phyloP scores from a whole-genome alignment of 1,284 basidiomycete species.

The Thecaphora thlaspeos region DNA sequence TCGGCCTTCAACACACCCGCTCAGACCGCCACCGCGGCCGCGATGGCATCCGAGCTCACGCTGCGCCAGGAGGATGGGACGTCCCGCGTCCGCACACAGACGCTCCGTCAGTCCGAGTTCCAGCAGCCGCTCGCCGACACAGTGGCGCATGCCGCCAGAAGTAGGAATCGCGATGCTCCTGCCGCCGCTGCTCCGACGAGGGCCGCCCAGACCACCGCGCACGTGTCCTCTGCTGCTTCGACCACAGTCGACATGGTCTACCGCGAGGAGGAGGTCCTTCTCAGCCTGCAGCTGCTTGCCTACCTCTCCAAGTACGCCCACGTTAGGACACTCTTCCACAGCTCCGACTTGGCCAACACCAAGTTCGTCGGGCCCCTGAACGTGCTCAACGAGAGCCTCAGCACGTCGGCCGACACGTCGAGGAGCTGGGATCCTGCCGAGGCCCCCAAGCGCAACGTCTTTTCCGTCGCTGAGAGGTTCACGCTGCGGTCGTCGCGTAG shows the following conservation, averaged over 20 bases:
- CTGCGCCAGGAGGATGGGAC: too few species aligned
- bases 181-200: conserved; percentile 3
- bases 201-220: conserved; percentile 7
- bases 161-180: too few species aligned
- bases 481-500: conserved; percentile 85
- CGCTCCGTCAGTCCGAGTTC: too few species aligned
- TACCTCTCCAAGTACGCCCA: conserved; percentile 98
- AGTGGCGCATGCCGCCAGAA: too few species aligned
- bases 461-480: conserved; percentile 92
- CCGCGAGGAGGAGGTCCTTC: conserved; percentile 89
- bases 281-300: conserved; percentile 86
- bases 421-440: conserved; percentile 48
- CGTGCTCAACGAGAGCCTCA: conserved; percentile 28
- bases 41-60: neutral
- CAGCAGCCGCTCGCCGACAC: too few species aligned
- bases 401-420: conserved; percentile 22
- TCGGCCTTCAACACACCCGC: neutral
- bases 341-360: conserved; percentile 38
- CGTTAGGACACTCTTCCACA: conserved; percentile 91
- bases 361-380: conserved; percentile 44
- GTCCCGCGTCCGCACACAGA: too few species aligned
- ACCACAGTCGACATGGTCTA: conserved; percentile 61
- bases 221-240: conserved; percentile 15
- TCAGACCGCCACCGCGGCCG: neutral
- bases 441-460: conserved; percentile 64